Conservation (phyloP, 164 flowering plant species). For the Saururus chinensis region DNA sequence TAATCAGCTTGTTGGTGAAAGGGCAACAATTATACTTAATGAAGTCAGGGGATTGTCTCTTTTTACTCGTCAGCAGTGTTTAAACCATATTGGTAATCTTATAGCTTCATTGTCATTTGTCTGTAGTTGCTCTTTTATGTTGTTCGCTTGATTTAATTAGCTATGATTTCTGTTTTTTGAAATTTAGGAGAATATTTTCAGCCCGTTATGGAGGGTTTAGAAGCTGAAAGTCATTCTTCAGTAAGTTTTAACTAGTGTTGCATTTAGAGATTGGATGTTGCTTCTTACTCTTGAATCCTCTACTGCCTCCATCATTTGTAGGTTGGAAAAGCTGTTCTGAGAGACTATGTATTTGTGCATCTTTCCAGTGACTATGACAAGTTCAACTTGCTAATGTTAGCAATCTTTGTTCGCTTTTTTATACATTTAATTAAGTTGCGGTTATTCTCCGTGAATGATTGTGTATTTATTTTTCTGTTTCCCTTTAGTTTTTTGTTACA, state of each 20-base stretch:
- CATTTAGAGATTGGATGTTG: background rate
- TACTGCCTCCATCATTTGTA: constrained; percentile 11
- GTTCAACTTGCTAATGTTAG: constrained; percentile 87
- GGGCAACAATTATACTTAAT: constrained; percentile 79
- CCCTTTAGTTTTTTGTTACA: constrained; percentile 70
- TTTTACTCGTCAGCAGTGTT: constrained; percentile 50
- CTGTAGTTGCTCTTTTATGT: background rate
- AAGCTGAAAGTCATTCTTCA: constrained; percentile 30
- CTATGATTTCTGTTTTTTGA: background rate
- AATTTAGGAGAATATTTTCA: constrained; percentile 62
- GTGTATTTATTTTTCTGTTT: background rate
- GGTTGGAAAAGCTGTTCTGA: constrained; percentile 72
- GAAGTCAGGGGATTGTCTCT: constrained; percentile 63
- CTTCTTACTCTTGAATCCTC: background rate
- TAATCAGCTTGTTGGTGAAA: constrained; percentile 76
- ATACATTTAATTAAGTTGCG: background rate
- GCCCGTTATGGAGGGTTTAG: constrained; percentile 54
- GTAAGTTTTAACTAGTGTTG: constrained; percentile 35
- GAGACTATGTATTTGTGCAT: constrained; percentile 70
- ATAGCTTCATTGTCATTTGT: background rate
- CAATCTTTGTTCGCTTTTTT: constrained; percentile 4
- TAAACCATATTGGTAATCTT: constrained; percentile 58
- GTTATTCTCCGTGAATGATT: background rate
- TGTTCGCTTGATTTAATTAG: background rate
- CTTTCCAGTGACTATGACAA: constrained; percentile 62